A percentile compares a stretch with the other conserved stretches of the same genome.
These are phyloP conservation scores for Ascocoryne sarcoides DNA, from an alignment of 2,329 filamentous ascomycete genomes.

Conservation along the genomic window DNA sequence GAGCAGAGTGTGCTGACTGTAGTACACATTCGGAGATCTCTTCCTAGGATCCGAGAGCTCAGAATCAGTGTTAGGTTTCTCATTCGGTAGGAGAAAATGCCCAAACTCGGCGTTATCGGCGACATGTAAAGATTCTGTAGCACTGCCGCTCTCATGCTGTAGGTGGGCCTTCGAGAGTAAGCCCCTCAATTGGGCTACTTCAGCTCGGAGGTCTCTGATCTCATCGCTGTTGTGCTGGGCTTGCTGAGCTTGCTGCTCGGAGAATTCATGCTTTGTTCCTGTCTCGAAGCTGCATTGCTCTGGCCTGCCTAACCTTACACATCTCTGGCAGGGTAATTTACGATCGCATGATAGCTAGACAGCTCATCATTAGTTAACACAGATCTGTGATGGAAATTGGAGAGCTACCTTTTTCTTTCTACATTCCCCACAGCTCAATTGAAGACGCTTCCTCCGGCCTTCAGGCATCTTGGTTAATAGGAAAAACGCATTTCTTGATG, in stretches of 20 bases:
- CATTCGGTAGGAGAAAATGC: not conserved
- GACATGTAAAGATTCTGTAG: too few species aligned
- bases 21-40: slow-evolving; percentile 12
- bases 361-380: not conserved
- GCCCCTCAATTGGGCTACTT: slow-evolving; percentile 10
- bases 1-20: slow-evolving; percentile 6
- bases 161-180: slow-evolving; percentile 2
- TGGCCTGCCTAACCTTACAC: slow-evolving; percentile 5
- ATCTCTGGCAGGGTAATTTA: slow-evolving; percentile 7
- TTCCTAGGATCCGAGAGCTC: slow-evolving; percentile 11
- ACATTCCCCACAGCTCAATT: slow-evolving; percentile 7
- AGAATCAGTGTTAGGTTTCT: not conserved
- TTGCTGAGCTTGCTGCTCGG: slow-evolving; percentile 1
- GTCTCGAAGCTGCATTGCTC: slow-evolving; percentile 8
- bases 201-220: slow-evolving; percentile 10
- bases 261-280: not conserved
- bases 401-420: slow-evolving; percentile 18
- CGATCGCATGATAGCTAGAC: slow-evolving; percentile 7
- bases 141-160: not conserved
- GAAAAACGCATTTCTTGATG: not conserved
- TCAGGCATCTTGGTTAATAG: too few species aligned
- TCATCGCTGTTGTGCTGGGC: slow-evolving; percentile 2
- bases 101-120: not conserved
- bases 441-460: slow-evolving; percentile 13
- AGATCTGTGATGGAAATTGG: not conserved